Evolutionary conservation across 768 basidiomycete genomes (phyloP).

Genomic region (Phanerochaete sordida): DNA sequence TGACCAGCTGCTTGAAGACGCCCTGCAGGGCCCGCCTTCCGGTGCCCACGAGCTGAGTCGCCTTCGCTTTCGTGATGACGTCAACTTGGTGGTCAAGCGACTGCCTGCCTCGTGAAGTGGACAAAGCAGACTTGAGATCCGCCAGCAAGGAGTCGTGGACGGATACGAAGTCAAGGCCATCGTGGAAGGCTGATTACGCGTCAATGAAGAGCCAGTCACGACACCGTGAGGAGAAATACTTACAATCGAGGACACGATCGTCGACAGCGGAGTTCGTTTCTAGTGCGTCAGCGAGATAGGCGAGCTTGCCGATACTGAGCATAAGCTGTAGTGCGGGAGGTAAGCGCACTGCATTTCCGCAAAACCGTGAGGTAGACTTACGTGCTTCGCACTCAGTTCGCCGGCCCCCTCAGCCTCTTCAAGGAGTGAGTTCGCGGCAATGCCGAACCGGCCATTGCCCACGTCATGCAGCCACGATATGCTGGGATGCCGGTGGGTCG

Average conservation of each 20-base stretch:
- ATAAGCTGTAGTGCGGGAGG: slow-evolving; percentile 59
- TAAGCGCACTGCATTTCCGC: background rate
- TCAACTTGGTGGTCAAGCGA: slow-evolving; percentile 69
- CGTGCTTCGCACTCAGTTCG: slow-evolving; percentile 74
- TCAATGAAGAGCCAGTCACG: background rate
- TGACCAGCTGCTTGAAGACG: slow-evolving; percentile 69
- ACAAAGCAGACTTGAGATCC: slow-evolving; percentile 53
- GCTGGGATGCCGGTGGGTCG: slow-evolving; percentile 47
- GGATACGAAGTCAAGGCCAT: slow-evolving; percentile 82
- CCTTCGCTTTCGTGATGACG: slow-evolving; percentile 53
- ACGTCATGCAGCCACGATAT: slow-evolving; percentile 91
- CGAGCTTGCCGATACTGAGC: slow-evolving; percentile 87
- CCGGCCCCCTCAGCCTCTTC: slow-evolving; percentile 53
- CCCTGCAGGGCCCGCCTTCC: slow-evolving; percentile 22
- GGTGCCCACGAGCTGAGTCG: slow-evolving; percentile 26
- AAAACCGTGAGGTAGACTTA: slow-evolving; percentile 31
- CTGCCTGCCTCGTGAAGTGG: slow-evolving; percentile 51
- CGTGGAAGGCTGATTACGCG: slow-evolving; percentile 66
- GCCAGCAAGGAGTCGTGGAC: slow-evolving; percentile 71
- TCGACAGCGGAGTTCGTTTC: slow-evolving; percentile 44
- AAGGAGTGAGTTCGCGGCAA: slow-evolving; percentile 62
- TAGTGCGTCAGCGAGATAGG: slow-evolving; percentile 62
- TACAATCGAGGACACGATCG: slow-evolving; percentile 56
- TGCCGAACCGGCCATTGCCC: slow-evolving; percentile 59
- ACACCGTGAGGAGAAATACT: background rate